Conservation (phyloP, 768 basidiomycete species). For the Mrakia frigida region DNA sequence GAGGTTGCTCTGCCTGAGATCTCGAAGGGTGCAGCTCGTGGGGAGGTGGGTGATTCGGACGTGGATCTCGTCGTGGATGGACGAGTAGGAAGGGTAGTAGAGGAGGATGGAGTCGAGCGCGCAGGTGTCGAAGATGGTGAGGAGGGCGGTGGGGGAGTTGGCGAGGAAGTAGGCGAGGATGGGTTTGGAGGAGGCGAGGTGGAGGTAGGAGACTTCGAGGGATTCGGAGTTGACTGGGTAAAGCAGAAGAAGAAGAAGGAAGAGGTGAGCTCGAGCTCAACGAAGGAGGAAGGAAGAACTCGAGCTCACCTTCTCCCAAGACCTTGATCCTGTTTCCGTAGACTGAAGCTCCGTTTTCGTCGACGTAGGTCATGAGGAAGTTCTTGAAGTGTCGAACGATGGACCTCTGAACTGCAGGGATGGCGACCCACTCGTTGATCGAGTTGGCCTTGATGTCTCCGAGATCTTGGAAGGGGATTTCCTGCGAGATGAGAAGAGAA, state of each 20-base stretch:
- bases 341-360: conserved; percentile 83
- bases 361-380: conserved; percentile 92
- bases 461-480: conserved; percentile 89
- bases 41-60: conserved; percentile 94
- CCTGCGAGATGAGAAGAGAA: conserved; percentile 50
- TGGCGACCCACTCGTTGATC: conserved; percentile 95
- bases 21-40: conserved; percentile 79
- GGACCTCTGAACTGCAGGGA: conserved; percentile 80
- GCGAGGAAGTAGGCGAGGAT: conserved; percentile 96
- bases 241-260: conserved; percentile 30
- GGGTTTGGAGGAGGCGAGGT: conserved; percentile 83
- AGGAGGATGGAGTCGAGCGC: conserved; percentile 89
- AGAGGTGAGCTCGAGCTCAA: background rate
- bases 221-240: conserved; percentile 86
- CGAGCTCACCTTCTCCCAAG: conserved; percentile 79
- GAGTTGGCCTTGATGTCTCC: conserved; percentile 97
- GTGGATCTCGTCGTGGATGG: conserved; percentile 96
- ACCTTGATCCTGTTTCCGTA: conserved; percentile 90
- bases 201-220: conserved; percentile 94
- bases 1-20: conserved; percentile 82
- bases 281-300: conserved; percentile 3
- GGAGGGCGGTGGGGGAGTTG: conserved; percentile 88
- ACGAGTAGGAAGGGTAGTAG: conserved; percentile 91
- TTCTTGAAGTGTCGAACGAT: conserved; percentile 89
- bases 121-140: conserved; percentile 89